Percentiles rank a stretch among this genome's conserved stretches.
phyloP scores from a whole-genome alignment of 352 stramenopile genomes.

The Pythium rhizo-oryzae region DNA sequence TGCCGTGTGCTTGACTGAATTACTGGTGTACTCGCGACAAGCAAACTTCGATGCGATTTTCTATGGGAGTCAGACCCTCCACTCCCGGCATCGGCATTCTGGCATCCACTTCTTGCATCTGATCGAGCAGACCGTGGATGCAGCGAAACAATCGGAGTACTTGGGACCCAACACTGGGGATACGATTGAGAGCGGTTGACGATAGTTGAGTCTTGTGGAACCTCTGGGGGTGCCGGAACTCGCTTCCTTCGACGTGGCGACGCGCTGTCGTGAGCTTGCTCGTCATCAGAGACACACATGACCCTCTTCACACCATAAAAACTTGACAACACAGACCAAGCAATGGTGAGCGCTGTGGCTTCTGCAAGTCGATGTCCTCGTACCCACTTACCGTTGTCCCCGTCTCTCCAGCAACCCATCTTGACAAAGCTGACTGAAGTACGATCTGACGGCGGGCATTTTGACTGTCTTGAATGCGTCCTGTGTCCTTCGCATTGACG shows the following conservation, averaged over 20 bases:
- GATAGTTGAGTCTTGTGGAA: neutral
- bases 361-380: neutral
- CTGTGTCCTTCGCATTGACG: constrained; percentile 24
- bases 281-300: neutral
- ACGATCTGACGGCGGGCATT: constrained; percentile 6
- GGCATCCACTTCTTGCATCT: neutral
- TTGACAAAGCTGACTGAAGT: constrained; percentile 26
- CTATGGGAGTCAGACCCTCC: too few relatives aligned
- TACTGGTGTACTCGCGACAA: constrained; percentile 5
- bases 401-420: constrained; percentile 28
- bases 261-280: neutral
- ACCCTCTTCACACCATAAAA: constrained; percentile 2
- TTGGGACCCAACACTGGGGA: neutral
- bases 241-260: neutral
- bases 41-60: neutral
- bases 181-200: neutral
- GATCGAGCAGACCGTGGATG: neutral
- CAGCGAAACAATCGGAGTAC: neutral
- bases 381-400: constrained; percentile 9
- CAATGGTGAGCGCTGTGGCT: neutral
- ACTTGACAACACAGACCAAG: neutral
- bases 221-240: neutral
- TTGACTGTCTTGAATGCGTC: constrained; percentile 1
- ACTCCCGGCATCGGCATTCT: too few relatives aligned
- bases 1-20: neutral